These are phyloP conservation scores for Nepenthes gracilis DNA, from an alignment of 148 eudicot species.

Conservation along the genomic window DNA sequence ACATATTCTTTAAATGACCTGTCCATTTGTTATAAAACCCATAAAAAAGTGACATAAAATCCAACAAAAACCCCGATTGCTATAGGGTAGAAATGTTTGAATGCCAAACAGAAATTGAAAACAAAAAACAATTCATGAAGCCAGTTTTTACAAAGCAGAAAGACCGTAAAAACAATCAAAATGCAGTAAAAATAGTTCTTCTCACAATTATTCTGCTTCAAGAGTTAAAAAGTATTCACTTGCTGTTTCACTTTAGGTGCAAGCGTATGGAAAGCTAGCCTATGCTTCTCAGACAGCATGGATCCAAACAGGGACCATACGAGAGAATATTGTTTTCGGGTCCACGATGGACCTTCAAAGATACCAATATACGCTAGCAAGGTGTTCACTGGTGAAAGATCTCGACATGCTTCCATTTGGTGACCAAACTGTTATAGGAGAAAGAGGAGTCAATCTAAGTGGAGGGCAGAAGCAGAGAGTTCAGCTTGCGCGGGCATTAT, in stretches of 20 bases:
- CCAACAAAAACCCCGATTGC: too few relatives aligned
- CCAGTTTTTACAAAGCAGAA: too few relatives aligned
- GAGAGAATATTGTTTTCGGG: slow-evolving; percentile 17
- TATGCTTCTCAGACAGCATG: slow-evolving; percentile 19
- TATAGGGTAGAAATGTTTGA: too few relatives aligned
- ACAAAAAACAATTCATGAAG: too few relatives aligned
- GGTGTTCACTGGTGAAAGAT: slow-evolving; percentile 13
- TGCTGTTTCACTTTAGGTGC: slow-evolving; percentile 7
- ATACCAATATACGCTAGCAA: slow-evolving; percentile 13
- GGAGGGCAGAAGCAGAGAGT: slow-evolving; percentile 20
- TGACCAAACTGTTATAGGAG: slow-evolving; percentile 15
- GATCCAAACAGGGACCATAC: slow-evolving; percentile 19
- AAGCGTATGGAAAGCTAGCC: slow-evolving; percentile 10
- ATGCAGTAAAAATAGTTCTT: neutral
- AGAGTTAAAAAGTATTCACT: neutral
- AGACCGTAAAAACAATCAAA: too few relatives aligned
- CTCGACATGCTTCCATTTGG: slow-evolving; percentile 18
- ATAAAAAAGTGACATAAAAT: too few relatives aligned
- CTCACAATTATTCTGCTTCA: neutral
- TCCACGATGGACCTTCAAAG: slow-evolving; percentile 10
- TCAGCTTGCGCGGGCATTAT: slow-evolving; percentile 19
- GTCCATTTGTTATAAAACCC: too few relatives aligned
- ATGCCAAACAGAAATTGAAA: too few relatives aligned
- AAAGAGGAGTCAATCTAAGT: slow-evolving; percentile 20
- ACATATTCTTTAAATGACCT: too few relatives aligned